A percentile compares a stretch with the other conserved stretches of the same genome.
These are phyloP conservation scores for Xylaria nigripes DNA, from an alignment of 495 filamentous ascomycete genomes.

Conservation along the genomic window DNA sequence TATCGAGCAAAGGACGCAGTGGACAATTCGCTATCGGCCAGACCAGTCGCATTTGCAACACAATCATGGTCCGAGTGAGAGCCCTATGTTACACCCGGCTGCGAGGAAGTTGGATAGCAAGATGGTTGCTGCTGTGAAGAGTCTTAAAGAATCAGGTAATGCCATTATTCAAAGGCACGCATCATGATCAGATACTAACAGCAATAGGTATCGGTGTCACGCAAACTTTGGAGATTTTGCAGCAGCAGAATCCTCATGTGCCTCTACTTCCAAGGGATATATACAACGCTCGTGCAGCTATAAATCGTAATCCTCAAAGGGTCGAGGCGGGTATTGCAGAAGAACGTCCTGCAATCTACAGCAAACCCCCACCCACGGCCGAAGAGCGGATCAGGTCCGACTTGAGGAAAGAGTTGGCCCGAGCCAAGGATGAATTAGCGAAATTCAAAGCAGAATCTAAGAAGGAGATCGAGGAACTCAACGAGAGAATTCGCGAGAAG, in stretches of 20 bases:
- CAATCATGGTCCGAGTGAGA: constrained; percentile 50
- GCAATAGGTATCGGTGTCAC: constrained; percentile 44
- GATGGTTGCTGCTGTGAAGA: constrained; percentile 49
- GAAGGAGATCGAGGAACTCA: constrained; percentile 43
- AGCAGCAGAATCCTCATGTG: constrained; percentile 46
- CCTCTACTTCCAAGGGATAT: constrained; percentile 48
- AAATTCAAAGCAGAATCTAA: constrained; percentile 37
- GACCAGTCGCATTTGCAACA: constrained; percentile 42
- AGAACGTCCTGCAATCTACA: constrained; percentile 47
- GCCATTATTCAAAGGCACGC: neutral
- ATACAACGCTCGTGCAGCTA: constrained; percentile 50
- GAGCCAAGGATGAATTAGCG: constrained; percentile 39
- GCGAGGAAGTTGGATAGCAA: constrained; percentile 50
- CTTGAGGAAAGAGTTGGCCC: constrained; percentile 43
- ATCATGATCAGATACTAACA: constrained; percentile 11
- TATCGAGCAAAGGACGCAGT: constrained; percentile 48
- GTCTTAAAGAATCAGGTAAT: constrained; percentile 47
- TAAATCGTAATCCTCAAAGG: constrained; percentile 49
- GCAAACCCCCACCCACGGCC: constrained; percentile 46
- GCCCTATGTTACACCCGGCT: constrained; percentile 46
- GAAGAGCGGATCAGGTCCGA: constrained; percentile 50
- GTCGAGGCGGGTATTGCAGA: constrained; percentile 43
- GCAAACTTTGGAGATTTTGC: constrained; percentile 48
- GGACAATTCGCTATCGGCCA: constrained; percentile 48
- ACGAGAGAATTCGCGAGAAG: constrained; percentile 41